Evolutionary conservation across 2,329 filamentous ascomycete species (phyloP), one percentile per base, ranked within the genome.

Genomic region (Pseudogymnoascus sp.): DNA sequence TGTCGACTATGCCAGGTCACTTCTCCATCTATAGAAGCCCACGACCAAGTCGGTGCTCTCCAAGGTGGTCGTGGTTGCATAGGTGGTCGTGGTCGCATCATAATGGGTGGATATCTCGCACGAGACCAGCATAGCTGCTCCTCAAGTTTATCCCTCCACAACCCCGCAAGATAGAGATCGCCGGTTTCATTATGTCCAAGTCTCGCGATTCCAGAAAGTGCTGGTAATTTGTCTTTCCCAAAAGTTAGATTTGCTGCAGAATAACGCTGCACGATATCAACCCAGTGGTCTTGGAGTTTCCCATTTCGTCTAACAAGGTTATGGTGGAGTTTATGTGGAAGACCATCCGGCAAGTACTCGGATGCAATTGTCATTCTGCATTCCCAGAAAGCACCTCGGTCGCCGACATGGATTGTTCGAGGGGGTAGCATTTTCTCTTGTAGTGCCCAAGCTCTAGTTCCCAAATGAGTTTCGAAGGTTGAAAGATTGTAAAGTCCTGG

Each of bases 381-480:
- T 63, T 69, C 66, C 67, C 66, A 69, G 52, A 67, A 66, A n/a
- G 67, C 45, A 40, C 67, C 58, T 28, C 35, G 64, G 9, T 60
- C 25, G 18, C 35, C 62, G 37, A 69, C 66, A 37, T 65, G 61
- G 4, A 69, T 18, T 6, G 62, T 63, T 62, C 67, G 62, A 41
- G 60, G 59, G 9, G 64, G 14, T n/a, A 63, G 63, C 7, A 65
- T 49, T 60, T 63, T 63, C 38, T 65, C 63, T 55, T 65, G 58
- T 8, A 64, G 61, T 43, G 63, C 49, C 62, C 59, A 65, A 16
- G 38, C 61, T 63, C 63, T 59, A 2, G 43, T 61, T 59, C 59
- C 62, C 16, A 63, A 31, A 49, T 63, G 63, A 14, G 62, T 59
- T 7, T 45, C 12, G 33, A 52, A 40, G 7, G 62, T 60, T 59